Evolutionary conservation across 208 protist species (phyloP).

Genomic region (Acanthamoeba rhysodes): DNA sequence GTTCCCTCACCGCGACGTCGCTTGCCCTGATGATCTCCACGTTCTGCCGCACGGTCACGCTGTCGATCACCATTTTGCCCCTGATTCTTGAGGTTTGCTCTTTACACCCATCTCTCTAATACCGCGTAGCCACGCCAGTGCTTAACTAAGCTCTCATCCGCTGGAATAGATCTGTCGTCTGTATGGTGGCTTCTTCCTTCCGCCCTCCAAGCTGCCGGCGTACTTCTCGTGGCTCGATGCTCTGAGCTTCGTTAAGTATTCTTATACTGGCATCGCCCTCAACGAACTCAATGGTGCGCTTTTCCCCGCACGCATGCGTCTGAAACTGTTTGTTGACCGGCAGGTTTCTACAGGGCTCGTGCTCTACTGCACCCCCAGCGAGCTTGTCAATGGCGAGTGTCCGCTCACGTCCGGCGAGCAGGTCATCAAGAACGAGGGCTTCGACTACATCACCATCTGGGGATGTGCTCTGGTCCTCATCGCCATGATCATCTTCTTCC

Average conservation of each 20-base stretch:
- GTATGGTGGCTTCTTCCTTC: slow-evolving; percentile 75
- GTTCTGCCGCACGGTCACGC: slow-evolving; percentile 74
- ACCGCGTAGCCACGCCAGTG: background rate
- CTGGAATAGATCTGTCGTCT: slow-evolving; percentile 62
- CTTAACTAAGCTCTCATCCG: background rate
- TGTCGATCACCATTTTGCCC: slow-evolving; percentile 63
- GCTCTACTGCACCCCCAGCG: slow-evolving; percentile 22
- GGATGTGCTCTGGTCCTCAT: slow-evolving; percentile 73
- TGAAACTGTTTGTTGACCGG: background rate
- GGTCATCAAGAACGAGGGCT: slow-evolving; percentile 11
- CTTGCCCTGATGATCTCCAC: slow-evolving; percentile 75
- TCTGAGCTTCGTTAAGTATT: slow-evolving; percentile 75
- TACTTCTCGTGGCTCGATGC: slow-evolving; percentile 77
- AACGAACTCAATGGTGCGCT: slow-evolving; percentile 60
- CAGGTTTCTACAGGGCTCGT: background rate
- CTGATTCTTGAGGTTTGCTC: slow-evolving; percentile 18
- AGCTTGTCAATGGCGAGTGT: slow-evolving; percentile 33
- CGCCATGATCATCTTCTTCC: slow-evolving; percentile 74
- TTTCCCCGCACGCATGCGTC: background rate
- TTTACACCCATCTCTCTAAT: background rate
- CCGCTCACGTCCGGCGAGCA: slow-evolving; percentile 8
- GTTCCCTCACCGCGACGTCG: slow-evolving; percentile 65
- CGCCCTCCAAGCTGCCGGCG: slow-evolving; percentile 8
- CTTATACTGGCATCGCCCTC: slow-evolving; percentile 58
- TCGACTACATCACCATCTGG: slow-evolving; percentile 74